phyloP scores from a whole-genome alignment of 768 basidiomycete genomes.

The Rhodosporidiobolus sp. region DNA sequence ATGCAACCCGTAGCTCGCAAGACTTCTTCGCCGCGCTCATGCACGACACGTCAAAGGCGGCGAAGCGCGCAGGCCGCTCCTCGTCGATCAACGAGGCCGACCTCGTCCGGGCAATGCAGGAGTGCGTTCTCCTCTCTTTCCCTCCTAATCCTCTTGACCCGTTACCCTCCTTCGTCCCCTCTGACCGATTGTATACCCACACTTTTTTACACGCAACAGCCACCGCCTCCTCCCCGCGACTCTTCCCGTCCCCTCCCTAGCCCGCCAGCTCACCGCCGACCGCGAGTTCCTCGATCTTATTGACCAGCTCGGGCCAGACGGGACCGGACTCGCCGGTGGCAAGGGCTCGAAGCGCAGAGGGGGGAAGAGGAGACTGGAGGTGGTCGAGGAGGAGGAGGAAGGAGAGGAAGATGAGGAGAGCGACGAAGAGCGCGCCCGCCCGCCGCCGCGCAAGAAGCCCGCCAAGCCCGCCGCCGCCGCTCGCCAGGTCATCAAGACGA shows the following conservation, averaged over 20 bases:
- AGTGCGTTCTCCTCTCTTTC: background rate
- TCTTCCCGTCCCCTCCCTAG: conserved; percentile 8
- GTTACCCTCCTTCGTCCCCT: too few species aligned
- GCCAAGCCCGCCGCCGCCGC: background rate
- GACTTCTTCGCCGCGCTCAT: conserved; percentile 12
- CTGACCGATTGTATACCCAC: too few species aligned
- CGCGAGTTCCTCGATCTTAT: conserved; percentile 4
- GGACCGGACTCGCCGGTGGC: background rate
- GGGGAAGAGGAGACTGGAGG: background rate
- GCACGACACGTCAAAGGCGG: background rate
- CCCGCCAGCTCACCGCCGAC: conserved; percentile 15
- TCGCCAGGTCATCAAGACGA: background rate
- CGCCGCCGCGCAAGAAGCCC: background rate
- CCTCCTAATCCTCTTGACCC: background rate
- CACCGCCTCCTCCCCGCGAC: conserved; percentile 9
- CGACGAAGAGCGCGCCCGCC: background rate
- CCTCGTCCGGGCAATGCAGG: background rate
- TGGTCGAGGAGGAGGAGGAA: background rate
- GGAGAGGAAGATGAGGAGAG: background rate
- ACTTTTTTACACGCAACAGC: background rate
- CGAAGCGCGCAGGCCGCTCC: background rate
- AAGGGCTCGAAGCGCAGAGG: background rate
- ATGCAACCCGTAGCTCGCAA: conserved; percentile 1
- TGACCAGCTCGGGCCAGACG: too few species aligned
- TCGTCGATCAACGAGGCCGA: background rate